Percentiles rank a stretch among this genome's conserved stretches.
Evolutionary conservation across 78 protist genomes (phyloP).

Genomic region (Dictyostelium firmibasis): DNA sequence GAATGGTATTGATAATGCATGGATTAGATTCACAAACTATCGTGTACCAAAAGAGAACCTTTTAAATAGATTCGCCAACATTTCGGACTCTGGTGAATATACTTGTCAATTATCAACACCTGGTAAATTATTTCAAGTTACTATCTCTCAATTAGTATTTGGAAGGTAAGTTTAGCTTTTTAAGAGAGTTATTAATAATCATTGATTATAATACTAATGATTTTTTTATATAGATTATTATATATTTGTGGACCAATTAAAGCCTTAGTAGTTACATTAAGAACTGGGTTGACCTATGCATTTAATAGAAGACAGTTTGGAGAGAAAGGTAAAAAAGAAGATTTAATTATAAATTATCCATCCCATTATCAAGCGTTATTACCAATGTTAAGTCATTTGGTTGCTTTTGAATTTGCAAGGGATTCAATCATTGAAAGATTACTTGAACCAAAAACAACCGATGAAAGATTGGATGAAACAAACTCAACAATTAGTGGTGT

Average conservation of each 20-base stretch:
- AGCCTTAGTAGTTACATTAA: not conserved
- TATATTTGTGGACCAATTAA: constrained; percentile 51
- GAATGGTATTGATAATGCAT: constrained; percentile 76
- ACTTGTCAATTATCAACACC: constrained; percentile 27
- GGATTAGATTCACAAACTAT: constrained; percentile 75
- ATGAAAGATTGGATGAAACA: constrained; percentile 5
- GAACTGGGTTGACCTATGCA: constrained; percentile 42
- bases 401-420: constrained; percentile 50
- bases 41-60: constrained; percentile 84
- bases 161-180: constrained; percentile 14
- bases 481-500: constrained; percentile 51
- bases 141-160: constrained; percentile 68
- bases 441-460: not conserved
- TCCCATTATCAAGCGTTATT: constrained; percentile 47
- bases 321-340: constrained; percentile 42
- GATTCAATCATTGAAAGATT: constrained; percentile 49
- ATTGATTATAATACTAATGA: too few relatives aligned
- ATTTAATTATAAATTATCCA: constrained; percentile 62
- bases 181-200: too few relatives aligned
- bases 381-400: constrained; percentile 46
- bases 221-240: constrained; percentile 25
- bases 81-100: constrained; percentile 59
- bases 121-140: constrained; percentile 50
- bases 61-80: constrained; percentile 76
- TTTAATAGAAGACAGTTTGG: constrained; percentile 53